A percentile compares a stretch with the other conserved stretches of the same genome.
These are phyloP conservation scores for Hymenoscyphus infarciens DNA, from an alignment of 2,329 filamentous ascomycete species.

Conservation along the genomic window DNA sequence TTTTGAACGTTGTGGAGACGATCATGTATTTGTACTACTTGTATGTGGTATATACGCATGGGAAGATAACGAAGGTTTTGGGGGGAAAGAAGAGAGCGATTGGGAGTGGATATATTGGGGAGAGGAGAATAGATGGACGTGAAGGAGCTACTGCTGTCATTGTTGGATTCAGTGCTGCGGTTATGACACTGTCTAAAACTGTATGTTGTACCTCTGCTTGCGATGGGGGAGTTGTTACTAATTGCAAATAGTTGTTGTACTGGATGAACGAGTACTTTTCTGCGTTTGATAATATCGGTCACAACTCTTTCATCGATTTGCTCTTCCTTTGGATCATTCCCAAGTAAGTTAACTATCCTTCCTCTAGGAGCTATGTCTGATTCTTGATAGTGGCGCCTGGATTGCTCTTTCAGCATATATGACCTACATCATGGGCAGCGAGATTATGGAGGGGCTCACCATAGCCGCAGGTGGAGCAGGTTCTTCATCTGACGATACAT, in stretches of 20 bases:
- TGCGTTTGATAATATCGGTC: constrained; percentile 58
- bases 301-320: constrained; percentile 53
- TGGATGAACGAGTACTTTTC: constrained; percentile 59
- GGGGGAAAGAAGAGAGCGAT: constrained; percentile 33
- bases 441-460: constrained; percentile 58
- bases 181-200: constrained; percentile 67
- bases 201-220: constrained; percentile 55
- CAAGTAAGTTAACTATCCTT: constrained; percentile 49
- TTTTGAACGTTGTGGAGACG: constrained; percentile 59
- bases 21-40: constrained; percentile 57
- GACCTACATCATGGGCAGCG: constrained; percentile 54
- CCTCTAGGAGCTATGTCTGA: constrained; percentile 19
- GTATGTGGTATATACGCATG: constrained; percentile 46
- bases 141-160: constrained; percentile 53
- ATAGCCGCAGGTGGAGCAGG: constrained; percentile 37
- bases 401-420: constrained; percentile 61
- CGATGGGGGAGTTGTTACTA: neutral
- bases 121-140: constrained; percentile 48
- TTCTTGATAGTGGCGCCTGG: constrained; percentile 55
- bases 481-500: constrained; percentile 24
- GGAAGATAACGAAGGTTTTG: constrained; percentile 32
- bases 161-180: constrained; percentile 53
- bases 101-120: constrained; percentile 44
- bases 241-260: constrained; percentile 29
- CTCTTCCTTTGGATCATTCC: constrained; percentile 61